phyloP scores from a whole-genome alignment of 768 basidiomycete genomes.

The Leccinum incarnatum region DNA sequence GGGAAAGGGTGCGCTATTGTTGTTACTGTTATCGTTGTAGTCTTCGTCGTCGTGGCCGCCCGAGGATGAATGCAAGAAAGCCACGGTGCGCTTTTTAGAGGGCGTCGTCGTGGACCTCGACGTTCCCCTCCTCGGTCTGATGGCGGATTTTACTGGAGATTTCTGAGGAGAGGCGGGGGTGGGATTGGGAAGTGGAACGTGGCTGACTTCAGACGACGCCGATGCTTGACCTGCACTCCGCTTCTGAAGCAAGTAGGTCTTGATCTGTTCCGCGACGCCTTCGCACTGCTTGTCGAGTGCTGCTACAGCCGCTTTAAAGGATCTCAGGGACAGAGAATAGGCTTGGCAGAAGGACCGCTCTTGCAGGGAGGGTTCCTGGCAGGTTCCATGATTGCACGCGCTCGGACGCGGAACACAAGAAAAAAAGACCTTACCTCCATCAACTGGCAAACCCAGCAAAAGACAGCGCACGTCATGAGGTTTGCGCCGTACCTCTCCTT shows the following conservation, averaged over 20 bases:
- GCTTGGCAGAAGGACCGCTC: slow-evolving; percentile 18
- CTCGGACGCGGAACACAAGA: neutral
- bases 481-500: slow-evolving; percentile 17
- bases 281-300: slow-evolving; percentile 28
- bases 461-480: slow-evolving; percentile 38
- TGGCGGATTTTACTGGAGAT: slow-evolving; percentile 18
- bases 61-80: slow-evolving; percentile 11
- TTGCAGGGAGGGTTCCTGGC: slow-evolving; percentile 25
- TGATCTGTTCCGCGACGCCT: slow-evolving; percentile 23
- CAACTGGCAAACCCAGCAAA: slow-evolving; percentile 45
- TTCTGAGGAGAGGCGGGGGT: slow-evolving; percentile 15
- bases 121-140: slow-evolving; percentile 4
- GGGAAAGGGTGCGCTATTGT: slow-evolving; percentile 24
- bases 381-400: neutral
- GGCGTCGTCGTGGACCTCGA: slow-evolving; percentile 10
- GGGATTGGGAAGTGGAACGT: neutral
- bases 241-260: slow-evolving; percentile 5
- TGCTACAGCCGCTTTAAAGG: slow-evolving; percentile 20
- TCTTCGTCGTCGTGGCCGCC: slow-evolving; percentile 24
- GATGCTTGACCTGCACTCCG: neutral
- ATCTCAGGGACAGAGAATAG: slow-evolving; percentile 12
- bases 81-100: slow-evolving; percentile 34
- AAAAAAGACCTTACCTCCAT: slow-evolving; percentile 32
- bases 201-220: neutral
- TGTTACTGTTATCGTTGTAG: slow-evolving; percentile 13